Conservation (phyloP, 352 stramenopile species). For the Globisporangium uncinulatum region DNA sequence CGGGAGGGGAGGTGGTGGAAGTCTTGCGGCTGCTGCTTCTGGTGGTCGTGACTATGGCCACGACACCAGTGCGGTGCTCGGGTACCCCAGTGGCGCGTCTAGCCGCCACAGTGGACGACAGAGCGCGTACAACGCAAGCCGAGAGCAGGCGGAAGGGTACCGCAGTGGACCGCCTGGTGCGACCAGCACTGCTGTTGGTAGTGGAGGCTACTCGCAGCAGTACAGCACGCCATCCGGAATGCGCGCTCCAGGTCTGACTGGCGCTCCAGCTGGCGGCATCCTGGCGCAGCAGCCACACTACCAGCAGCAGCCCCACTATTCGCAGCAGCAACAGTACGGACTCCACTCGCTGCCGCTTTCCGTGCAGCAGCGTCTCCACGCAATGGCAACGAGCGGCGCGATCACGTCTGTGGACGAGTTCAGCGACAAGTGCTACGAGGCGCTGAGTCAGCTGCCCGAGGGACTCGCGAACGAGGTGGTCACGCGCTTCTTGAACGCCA, state of each 20-base stretch:
- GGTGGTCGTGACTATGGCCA: not conserved
- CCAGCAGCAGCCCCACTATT: not conserved
- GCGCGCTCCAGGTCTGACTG: not conserved
- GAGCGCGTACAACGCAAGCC: conserved; percentile 1
- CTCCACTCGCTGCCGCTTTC: conserved; percentile 42
- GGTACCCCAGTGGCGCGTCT: conserved; percentile 2
- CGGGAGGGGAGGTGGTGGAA: not conserved
- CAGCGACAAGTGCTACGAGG: conserved; percentile 77
- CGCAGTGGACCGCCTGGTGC: conserved; percentile 9
- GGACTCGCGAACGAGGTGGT: conserved; percentile 71
- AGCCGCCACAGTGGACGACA: not conserved
- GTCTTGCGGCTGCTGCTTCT: not conserved
- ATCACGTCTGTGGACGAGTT: conserved; percentile 67
- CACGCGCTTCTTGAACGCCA: conserved; percentile 62
- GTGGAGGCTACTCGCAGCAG: conserved; percentile 14
- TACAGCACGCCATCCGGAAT: not conserved
- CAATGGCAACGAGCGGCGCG: conserved; percentile 47
- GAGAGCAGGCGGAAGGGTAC: conserved; percentile 18
- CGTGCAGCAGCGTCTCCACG: conserved; percentile 63
- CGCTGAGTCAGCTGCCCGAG: conserved; percentile 71
- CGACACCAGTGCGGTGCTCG: conserved; percentile 2
- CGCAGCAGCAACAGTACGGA: conserved; percentile 10
- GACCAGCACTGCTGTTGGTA: not conserved
- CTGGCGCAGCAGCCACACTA: not conserved
- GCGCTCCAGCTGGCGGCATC: not conserved